Conservation (phyloP, 2,329 filamentous ascomycete genomes). For the Aspergillus niger region DNA sequence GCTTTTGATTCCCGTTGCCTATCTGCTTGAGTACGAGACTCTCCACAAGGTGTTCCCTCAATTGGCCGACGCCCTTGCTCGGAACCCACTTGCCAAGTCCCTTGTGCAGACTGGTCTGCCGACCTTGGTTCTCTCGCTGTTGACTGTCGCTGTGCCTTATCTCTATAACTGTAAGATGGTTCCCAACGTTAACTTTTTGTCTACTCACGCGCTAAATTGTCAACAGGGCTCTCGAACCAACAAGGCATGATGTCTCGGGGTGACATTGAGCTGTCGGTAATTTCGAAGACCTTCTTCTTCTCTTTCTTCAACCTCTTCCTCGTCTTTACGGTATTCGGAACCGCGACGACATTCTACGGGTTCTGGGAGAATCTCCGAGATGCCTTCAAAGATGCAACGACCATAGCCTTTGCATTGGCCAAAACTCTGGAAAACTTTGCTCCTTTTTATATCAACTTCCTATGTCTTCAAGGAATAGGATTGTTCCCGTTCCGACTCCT, state of each 20-base stretch:
- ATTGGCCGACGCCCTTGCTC: constrained; percentile 66
- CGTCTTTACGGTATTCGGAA: constrained; percentile 85
- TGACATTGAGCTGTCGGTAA: constrained; percentile 89
- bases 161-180: constrained; percentile 75
- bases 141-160: constrained; percentile 89
- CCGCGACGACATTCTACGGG: constrained; percentile 71
- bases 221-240: constrained; percentile 70
- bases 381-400: constrained; percentile 74
- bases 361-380: constrained; percentile 67
- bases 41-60: constrained; percentile 72
- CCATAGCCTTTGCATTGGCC: constrained; percentile 75
- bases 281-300: constrained; percentile 99
- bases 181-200: too few species aligned
- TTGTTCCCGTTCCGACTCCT: constrained; percentile 89
- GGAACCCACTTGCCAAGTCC: constrained; percentile 70
- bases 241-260: constrained; percentile 96
- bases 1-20: constrained; percentile 76
- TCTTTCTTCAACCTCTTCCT: constrained; percentile 99
- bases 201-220: constrained; percentile 14
- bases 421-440: constrained; percentile 71
- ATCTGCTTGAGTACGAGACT: constrained; percentile 76
- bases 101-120: constrained; percentile 86
- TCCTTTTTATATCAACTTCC: constrained; percentile 89
- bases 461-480: constrained; percentile 90
- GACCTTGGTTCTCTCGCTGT: constrained; percentile 78